Percentiles rank a stretch among this genome's conserved stretches.
Evolutionary conservation across 495 filamentous ascomycete genomes (phyloP).

Genomic region (Pseudotulostoma volvatum): DNA sequence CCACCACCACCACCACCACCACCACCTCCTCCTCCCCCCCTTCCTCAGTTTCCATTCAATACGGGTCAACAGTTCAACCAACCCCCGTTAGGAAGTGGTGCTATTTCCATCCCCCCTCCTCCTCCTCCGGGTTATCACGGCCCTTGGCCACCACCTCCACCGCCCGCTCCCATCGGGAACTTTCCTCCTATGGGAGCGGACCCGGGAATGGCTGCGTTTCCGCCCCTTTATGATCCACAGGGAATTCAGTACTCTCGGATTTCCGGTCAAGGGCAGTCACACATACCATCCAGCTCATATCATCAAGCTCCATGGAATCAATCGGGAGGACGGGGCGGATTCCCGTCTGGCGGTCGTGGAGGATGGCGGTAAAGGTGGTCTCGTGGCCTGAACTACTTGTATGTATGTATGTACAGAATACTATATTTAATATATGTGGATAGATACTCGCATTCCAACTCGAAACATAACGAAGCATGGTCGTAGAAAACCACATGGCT

Average conservation of each 20-base stretch:
- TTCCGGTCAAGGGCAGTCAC: slow-evolving; percentile 12
- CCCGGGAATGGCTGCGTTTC: slow-evolving; percentile 15
- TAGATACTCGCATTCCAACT: too few species aligned
- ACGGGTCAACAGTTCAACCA: slow-evolving; percentile 6
- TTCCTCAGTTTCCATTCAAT: slow-evolving; percentile 16
- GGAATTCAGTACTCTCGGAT: slow-evolving; percentile 5
- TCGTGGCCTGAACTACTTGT: too few species aligned
- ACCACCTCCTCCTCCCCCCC: slow-evolving; percentile 12
- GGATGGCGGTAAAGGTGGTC: background rate
- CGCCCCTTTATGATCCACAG: slow-evolving; percentile 5
- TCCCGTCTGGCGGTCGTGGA: background rate
- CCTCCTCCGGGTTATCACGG: slow-evolving; percentile 33
- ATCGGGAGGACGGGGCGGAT: background rate
- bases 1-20: slow-evolving; percentile 10
- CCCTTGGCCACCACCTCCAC: slow-evolving; percentile 36
- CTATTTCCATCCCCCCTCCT: slow-evolving; percentile 26
- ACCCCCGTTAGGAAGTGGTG: too few species aligned
- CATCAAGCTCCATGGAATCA: slow-evolving; percentile 3
- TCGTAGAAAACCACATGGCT: too few species aligned
- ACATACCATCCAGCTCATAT: slow-evolving; percentile 22
- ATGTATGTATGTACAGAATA: too few species aligned
- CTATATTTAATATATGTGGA: too few species aligned
- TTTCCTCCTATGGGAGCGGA: slow-evolving; percentile 6
- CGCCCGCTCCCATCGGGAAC: slow-evolving; percentile 16
- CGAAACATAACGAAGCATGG: too few species aligned